Evolutionary conservation across 768 basidiomycete genomes (phyloP).

Genomic region (Mrakia hoshinonis): DNA sequence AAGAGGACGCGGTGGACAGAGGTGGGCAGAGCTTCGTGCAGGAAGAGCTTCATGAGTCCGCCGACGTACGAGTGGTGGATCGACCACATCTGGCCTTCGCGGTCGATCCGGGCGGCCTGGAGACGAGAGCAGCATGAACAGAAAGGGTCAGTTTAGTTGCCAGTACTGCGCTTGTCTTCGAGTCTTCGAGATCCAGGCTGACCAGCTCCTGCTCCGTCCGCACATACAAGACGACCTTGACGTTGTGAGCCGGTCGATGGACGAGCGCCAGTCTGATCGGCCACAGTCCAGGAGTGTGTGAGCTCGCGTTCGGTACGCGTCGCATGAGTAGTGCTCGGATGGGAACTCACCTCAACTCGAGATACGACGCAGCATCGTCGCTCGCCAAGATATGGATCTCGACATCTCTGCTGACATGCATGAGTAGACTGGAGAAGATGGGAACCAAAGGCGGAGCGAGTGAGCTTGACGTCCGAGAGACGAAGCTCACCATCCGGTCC

Average conservation of each 20-base stretch:
- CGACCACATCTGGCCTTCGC: conserved; percentile 2
- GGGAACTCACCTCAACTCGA: background rate
- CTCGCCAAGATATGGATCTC: conserved; percentile 1
- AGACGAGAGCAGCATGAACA: too few relatives aligned
- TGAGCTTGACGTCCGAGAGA: background rate
- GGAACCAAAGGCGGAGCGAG: background rate
- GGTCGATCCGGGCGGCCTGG: conserved; percentile 1
- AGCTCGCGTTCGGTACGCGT: too few relatives aligned
- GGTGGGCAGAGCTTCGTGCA: conserved; percentile 3
- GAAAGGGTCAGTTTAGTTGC: too few relatives aligned
- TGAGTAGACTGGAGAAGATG: background rate
- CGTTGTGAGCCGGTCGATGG: background rate
- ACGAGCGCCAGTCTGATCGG: background rate
- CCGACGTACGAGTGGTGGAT: conserved; percentile 7
- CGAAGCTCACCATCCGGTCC: background rate
- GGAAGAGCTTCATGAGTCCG: conserved; percentile 7
- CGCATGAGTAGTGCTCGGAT: too few relatives aligned
- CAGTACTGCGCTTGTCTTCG: too few relatives aligned
- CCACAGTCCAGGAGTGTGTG: background rate
- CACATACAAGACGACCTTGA: background rate
- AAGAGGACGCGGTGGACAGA: conserved; percentile 9
- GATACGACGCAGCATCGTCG: conserved; percentile 5
- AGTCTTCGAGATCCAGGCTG: too few relatives aligned
- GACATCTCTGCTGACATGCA: background rate
- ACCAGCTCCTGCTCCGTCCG: background rate